Evolutionary conservation across 495 filamentous ascomycete genomes (phyloP), one percentile per base, ranked within the genome.

Genomic region (Neurospora intermedia): DNA sequence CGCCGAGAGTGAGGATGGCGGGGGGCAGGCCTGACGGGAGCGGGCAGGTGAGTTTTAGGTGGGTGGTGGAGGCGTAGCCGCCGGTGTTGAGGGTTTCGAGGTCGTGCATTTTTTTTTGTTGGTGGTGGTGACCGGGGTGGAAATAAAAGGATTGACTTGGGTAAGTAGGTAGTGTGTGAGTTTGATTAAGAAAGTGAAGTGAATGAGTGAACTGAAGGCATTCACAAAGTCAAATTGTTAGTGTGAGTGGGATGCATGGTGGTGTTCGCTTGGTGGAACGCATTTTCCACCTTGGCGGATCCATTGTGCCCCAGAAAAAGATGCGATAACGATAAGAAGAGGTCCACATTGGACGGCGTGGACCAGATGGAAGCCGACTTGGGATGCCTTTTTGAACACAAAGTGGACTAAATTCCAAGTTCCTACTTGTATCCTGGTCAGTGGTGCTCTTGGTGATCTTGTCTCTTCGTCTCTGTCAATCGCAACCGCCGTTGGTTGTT

Each of bases 1-100:
- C 73, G 70, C 81, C 81, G 40, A 83, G 76, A 41, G 78, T 71
- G 35, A 84, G 78, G 31, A 87, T 81, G 70, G 83, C 81, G 10
- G 69, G 43, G n/a, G 84, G 85, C 1, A 62, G 54, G 27, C 54
- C 54, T 1, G 73, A 16, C 45, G 72, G 46, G 54, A 87, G 74
- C 1, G 80, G 76, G 46, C 76, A 79, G 3, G 77, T 77, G 31
- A 85, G 70, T 74, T 83, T 85, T 13, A 85, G 69, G 71, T 79
- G 75, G 70, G 80, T 81, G 31, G 78, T 75, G 6, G 77, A 79
- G 18, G 73, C 70, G 73, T 81, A 80, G 15, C 76, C 79, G 35
- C 80, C 79, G 7, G 73, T 54, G 42, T 72, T 31, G 71, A 82
- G 78, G 31, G 70, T 72, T 23, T 78, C 70, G 43, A 81, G 73